phyloP scores from a whole-genome alignment of 768 basidiomycete genomes.

The Lentinus brumalis region DNA sequence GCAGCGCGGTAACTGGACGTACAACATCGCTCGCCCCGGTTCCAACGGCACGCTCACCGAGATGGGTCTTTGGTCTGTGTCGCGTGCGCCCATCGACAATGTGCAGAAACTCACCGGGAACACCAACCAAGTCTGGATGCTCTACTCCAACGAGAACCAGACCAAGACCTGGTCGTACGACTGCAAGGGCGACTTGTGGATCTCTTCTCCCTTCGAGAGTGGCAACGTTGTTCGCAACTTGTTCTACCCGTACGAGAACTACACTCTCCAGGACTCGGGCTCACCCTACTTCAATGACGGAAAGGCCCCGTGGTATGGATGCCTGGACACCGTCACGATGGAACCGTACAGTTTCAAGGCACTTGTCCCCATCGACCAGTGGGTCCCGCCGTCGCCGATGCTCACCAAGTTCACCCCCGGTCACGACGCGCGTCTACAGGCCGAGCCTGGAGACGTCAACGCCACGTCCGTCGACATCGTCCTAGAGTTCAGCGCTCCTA shows the following conservation, averaged over 20 bases:
- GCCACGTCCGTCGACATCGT: conserved; percentile 61
- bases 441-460: conserved; percentile 48
- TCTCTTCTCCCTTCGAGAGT: conserved; percentile 73
- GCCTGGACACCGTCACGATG: conserved; percentile 65
- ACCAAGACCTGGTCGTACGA: conserved; percentile 65
- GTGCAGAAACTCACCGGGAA: conserved; percentile 68
- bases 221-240: conserved; percentile 71
- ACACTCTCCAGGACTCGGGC: conserved; percentile 65
- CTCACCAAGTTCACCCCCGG: conserved; percentile 83
- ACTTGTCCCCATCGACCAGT: conserved; percentile 67
- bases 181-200: conserved; percentile 66
- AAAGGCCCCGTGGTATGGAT: conserved; percentile 70
- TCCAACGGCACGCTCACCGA: conserved; percentile 82
- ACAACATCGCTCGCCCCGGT: conserved; percentile 75
- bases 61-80: conserved; percentile 85
- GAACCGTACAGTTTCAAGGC: conserved; percentile 81
- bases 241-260: conserved; percentile 81
- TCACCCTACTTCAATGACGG: conserved; percentile 63
- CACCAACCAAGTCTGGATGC: conserved; percentile 75
- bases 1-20: conserved; percentile 85
- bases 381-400: conserved; percentile 71
- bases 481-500: conserved; percentile 76
- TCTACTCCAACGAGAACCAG: conserved; percentile 84
- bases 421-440: conserved; percentile 75
- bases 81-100: conserved; percentile 59